Evolutionary conservation across 441 rosid species (phyloP).

Genomic region (Populus tomentosa): DNA sequence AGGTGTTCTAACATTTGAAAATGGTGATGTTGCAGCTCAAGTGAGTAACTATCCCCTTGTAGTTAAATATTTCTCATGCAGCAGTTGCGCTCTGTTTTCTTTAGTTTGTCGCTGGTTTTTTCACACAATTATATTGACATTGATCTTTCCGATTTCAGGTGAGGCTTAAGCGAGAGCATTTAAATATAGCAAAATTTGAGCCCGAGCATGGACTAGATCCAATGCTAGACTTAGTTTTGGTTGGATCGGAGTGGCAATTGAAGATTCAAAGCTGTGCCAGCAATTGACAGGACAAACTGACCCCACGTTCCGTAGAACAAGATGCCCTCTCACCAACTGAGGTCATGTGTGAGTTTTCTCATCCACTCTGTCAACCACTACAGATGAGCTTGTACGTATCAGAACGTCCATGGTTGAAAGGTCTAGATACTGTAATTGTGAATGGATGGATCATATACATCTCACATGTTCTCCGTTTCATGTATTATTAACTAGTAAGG

Average conservation of each 20-base stretch:
- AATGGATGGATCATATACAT: not conserved
- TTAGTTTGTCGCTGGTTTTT: constrained; percentile 5
- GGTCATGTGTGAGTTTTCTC: constrained; percentile 36
- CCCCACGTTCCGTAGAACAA: constrained; percentile 92
- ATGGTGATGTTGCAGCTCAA: constrained; percentile 98
- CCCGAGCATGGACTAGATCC: constrained; percentile 94
- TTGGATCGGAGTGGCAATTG: constrained; percentile 98
- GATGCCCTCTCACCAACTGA: constrained; percentile 92
- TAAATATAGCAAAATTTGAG: constrained; percentile 90
- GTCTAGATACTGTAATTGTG: not conserved
- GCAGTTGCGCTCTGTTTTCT: constrained; percentile 1
- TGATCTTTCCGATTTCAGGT: constrained; percentile 49
- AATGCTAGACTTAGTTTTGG: constrained; percentile 89
- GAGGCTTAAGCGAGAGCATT: constrained; percentile 91
- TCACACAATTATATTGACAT: constrained; percentile 4
- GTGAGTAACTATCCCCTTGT: constrained; percentile 35
- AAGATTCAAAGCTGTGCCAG: constrained; percentile 97
- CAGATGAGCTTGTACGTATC: constrained; percentile 2
- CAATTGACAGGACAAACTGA: constrained; percentile 96
- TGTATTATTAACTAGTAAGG: not conserved
- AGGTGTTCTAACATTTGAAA: constrained; percentile 87
- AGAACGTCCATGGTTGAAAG: not conserved
- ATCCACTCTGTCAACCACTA: not conserved
- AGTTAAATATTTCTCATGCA: constrained; percentile 1
- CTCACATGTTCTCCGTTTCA: not conserved